Evolutionary conservation across 2,329 filamentous ascomycete species (phyloP).

Genomic region (Trichoderma asperellum): DNA sequence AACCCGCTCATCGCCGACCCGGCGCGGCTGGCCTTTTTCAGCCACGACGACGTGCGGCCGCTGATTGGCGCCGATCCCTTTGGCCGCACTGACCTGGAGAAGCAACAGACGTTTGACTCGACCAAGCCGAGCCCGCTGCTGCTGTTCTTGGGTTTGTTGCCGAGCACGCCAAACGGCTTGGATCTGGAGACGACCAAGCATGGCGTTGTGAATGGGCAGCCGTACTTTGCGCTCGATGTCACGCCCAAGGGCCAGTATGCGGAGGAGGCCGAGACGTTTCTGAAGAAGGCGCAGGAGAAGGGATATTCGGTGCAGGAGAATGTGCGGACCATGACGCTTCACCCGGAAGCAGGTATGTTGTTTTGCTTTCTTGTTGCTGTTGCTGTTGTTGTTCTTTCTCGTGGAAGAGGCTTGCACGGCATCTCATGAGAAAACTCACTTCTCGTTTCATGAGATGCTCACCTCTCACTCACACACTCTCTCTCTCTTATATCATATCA

Average conservation of each 20-base stretch:
- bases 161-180: conserved; percentile 55
- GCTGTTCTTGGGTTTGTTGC: conserved; percentile 84
- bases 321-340: conserved; percentile 63
- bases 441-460: not conserved
- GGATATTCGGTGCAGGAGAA: conserved; percentile 70
- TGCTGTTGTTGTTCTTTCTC: not conserved
- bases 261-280: conserved; percentile 60
- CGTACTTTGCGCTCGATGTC: conserved; percentile 89
- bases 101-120: conserved; percentile 76
- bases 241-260: conserved; percentile 70
- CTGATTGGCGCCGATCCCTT: conserved; percentile 76
- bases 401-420: not conserved
- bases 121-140: conserved; percentile 68
- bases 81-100: conserved; percentile 69
- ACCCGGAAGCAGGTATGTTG: conserved; percentile 61
- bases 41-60: conserved; percentile 68
- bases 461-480: not conserved
- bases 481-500: not conserved
- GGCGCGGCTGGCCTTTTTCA: conserved; percentile 67
- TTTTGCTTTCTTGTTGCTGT: not conserved
- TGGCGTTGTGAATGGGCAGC: conserved; percentile 74
- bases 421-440: not conserved
- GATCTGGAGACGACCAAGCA: conserved; percentile 47
- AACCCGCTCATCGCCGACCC: conserved; percentile 67
- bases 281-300: conserved; percentile 50